A percentile compares a stretch with the other conserved stretches of the same genome.
Conservation (phyloP, 1,284 basidiomycete genomes). For the Puccinia novopanici region DNA sequence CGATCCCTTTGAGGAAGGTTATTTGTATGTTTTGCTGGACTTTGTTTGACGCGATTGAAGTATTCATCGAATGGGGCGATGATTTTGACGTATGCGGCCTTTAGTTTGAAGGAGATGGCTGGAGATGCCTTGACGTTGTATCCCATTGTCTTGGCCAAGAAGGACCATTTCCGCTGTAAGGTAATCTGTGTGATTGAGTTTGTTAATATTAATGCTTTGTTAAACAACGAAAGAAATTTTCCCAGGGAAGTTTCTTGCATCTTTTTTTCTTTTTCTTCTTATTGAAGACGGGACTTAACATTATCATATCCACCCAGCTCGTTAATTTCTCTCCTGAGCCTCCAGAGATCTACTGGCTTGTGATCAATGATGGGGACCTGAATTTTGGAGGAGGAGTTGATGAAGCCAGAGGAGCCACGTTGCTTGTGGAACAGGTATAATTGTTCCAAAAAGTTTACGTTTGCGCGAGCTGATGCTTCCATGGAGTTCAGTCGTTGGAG, state of each 20-base stretch:
- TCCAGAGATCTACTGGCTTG: conserved; percentile 87
- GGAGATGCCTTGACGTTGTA: conserved; percentile 70
- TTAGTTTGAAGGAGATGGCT: conserved; percentile 80
- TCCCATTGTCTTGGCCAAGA: conserved; percentile 76
- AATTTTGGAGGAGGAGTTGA: conserved; percentile 60
- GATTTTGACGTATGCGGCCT: conserved; percentile 83
- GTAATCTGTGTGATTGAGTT: conserved; percentile 67
- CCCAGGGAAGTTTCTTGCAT: background rate
- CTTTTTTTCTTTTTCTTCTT: background rate
- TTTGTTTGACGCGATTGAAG: conserved; percentile 63
- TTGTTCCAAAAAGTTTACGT: conserved; percentile 95
- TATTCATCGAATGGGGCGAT: conserved; percentile 93
- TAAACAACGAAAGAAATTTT: background rate
- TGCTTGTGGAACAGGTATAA: conserved; percentile 68
- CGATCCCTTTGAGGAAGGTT: background rate
- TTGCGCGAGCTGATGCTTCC: conserved; percentile 92
- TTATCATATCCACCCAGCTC: conserved; percentile 80
- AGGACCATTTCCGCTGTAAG: conserved; percentile 78
- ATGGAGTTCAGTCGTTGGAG: conserved; percentile 93
- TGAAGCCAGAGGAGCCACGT: conserved; percentile 55
- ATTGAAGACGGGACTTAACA: conserved; percentile 4
- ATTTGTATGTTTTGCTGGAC: conserved; percentile 10
- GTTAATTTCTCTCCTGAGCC: conserved; percentile 85
- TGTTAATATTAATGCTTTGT: no score
- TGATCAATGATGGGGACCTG: conserved; percentile 82